Evolutionary conservation across 352 stramenopile species (phyloP), one percentile per base, ranked within the genome.

Genomic region (Phytopythium ostracodes): DNA sequence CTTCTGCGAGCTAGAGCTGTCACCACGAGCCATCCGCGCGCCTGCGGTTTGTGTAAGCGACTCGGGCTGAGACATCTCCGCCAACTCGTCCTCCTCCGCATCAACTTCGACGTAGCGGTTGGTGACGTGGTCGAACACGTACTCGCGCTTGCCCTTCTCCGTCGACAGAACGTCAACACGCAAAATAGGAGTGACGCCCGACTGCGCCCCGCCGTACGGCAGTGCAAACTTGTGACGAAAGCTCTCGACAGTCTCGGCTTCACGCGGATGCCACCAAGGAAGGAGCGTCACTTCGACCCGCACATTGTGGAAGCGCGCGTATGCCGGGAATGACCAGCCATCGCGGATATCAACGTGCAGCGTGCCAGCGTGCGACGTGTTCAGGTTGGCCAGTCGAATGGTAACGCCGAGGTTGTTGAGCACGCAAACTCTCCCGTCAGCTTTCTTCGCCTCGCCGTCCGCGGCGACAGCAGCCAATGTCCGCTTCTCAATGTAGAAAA

Each of bases 81-180:
- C 65, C 33, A 72, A 66, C 55, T 79, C 68, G 43, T 84, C 79
- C 11, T 86, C 79, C 27, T 89, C 76, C 14, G 82, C 79, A 64
- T 94, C 81, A 0, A 91, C 81, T 66, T 92, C 86, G n/a, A 92
- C 82, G 59, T 93, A 94, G n/a, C 87, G 85, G 35, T 92, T 90
- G 4, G 78, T 83, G 24, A 94, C 71, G 57, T 92, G 84, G 47
- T 94, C 86, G 63, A 91, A 94, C n/a, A 93, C 82, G 49, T 88
- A 92, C 29, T 93, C 89, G 17, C 81, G 73, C 64, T 91, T 92
- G 4, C 79, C 77, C 59, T 83, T 78, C 36, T 88, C 84, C 1
- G 81, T 80, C 5, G 79, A 81, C 9, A 87, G 72, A 3, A 95
- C 79, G 38, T 92, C 81, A 52, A 96, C 76, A 24, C 82, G 73